Evolutionary conservation across 768 basidiomycete genomes (phyloP).

Genomic region (Hirschioporus abietinus): DNA sequence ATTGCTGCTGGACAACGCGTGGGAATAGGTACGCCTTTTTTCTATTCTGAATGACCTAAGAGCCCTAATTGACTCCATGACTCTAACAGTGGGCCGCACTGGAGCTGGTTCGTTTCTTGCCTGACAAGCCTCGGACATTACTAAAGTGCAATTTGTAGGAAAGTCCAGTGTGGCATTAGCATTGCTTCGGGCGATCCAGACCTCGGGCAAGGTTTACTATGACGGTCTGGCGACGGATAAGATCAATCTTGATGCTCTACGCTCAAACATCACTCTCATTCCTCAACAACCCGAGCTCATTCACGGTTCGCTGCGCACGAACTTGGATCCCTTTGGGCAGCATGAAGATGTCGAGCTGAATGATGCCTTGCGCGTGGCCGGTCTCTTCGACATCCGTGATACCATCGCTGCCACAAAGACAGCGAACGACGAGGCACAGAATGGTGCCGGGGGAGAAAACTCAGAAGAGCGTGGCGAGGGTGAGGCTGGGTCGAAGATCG

Average conservation of each 20-base stretch:
- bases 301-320: constrained; percentile 39
- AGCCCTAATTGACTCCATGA: not conserved
- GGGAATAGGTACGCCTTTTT: constrained; percentile 34
- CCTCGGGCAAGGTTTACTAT: constrained; percentile 42
- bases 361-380: constrained; percentile 35
- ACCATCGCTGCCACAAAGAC: not conserved
- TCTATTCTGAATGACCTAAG: not conserved
- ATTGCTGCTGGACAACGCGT: constrained; percentile 51
- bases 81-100: constrained; percentile 34
- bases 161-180: constrained; percentile 37
- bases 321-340: constrained; percentile 46
- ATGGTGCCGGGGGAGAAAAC: not conserved
- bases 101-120: constrained; percentile 27
- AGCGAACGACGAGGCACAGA: not conserved
- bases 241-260: constrained; percentile 42
- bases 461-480: constrained; percentile 6
- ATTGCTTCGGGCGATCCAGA: constrained; percentile 44
- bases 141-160: constrained; percentile 18
- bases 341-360: constrained; percentile 39
- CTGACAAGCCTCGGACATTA: not conserved
- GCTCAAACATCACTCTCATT: constrained; percentile 43
- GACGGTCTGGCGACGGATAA: constrained; percentile 35
- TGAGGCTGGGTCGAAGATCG: constrained; percentile 23
- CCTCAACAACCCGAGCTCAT: constrained; percentile 37
- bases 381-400: constrained; percentile 26